These are phyloP conservation scores for Allium sativum DNA, from an alignment of 106 monocot genomes.

Conservation along the genomic window DNA sequence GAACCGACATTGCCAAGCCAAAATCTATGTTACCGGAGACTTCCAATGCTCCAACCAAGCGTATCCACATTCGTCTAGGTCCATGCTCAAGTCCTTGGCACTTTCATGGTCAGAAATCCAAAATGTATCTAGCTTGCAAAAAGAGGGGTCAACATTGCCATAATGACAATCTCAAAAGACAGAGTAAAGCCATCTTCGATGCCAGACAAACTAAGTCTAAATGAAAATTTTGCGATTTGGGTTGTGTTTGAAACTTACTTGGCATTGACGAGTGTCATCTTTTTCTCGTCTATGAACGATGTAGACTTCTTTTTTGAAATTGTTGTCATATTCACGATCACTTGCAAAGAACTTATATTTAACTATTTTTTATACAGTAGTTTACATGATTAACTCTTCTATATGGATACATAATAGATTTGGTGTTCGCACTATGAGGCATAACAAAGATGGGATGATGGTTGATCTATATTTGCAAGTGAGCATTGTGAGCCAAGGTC, in stretches of 20 bases:
- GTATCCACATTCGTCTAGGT: no score
- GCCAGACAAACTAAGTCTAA: constrained; percentile 49
- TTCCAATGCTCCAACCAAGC: no score
- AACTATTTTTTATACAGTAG: no score
- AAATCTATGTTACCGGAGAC: no score
- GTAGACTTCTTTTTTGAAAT: constrained; percentile 40
- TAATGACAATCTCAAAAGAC: constrained; percentile 71
- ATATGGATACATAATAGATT: constrained; percentile 21
- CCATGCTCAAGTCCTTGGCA: no score
- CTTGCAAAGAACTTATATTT: neutral
- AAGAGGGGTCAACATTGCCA: no score
- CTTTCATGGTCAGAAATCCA: no score
- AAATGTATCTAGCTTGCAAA: no score
- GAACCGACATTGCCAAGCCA: no score
- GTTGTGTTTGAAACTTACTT: constrained; percentile 43
- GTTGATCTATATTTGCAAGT: constrained; percentile 45
- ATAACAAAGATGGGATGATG: constrained; percentile 41
- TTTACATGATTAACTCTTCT: no score
- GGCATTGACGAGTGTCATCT: constrained; percentile 38
- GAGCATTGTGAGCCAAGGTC: constrained; percentile 47
- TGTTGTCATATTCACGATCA: neutral
- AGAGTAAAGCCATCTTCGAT: constrained; percentile 44
- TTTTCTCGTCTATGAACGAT: constrained; percentile 37
- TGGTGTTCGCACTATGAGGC: constrained; percentile 20
- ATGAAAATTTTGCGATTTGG: constrained; percentile 55